Percentiles rank a stretch among this genome's conserved stretches.
Conservation (phyloP, 73 alveolate genomes). For the Stentor roeselii region DNA sequence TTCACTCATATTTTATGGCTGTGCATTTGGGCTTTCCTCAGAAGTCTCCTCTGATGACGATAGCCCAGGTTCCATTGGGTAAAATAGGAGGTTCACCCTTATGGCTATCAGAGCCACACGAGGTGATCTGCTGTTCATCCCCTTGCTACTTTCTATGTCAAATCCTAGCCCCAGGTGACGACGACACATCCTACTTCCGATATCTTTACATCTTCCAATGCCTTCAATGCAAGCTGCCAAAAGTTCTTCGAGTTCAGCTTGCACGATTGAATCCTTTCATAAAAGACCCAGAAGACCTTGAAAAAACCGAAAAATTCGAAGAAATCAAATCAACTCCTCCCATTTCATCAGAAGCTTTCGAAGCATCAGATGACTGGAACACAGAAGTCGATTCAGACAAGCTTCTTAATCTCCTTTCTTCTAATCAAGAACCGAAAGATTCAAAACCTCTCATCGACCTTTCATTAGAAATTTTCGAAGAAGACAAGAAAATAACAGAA, state of each 20-base stretch:
- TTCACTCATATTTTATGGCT: not conserved
- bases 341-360: no score
- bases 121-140: not conserved
- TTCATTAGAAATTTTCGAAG: constrained; percentile 9
- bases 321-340: no score
- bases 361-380: constrained; percentile 11
- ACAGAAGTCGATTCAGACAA: not conserved
- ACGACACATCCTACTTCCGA: not conserved
- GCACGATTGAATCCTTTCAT: not conserved
- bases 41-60: not conserved
- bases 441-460: not conserved
- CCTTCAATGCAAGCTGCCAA: not conserved
- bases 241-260: not conserved
- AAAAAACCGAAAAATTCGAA: not conserved
- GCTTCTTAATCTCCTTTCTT: not conserved
- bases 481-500: constrained; percentile 14
- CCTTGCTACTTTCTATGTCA: not conserved
- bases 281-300: not conserved
- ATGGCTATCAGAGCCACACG: not conserved
- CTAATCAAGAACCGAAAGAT: not conserved
- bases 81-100: constrained; percentile 14
- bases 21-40: constrained; percentile 13
- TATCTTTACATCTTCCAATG: constrained; percentile 17
- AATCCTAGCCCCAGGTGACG: constrained; percentile 20
- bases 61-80: constrained; percentile 6